phyloP scores from a whole-genome alignment of 2,329 filamentous ascomycete genomes.

The Talaromyces sp. region DNA sequence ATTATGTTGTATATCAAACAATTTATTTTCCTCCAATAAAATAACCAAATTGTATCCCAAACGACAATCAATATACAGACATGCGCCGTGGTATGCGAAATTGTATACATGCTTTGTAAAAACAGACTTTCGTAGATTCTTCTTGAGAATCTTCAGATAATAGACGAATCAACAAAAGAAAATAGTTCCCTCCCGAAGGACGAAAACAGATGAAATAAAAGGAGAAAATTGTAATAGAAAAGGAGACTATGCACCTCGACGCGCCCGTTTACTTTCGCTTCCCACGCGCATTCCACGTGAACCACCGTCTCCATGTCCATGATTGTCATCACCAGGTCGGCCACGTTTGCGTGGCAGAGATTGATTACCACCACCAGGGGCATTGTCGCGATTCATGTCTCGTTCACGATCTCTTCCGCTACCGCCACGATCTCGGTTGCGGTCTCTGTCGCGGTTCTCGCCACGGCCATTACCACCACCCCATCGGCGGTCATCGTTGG shows the following conservation, averaged over 20 bases:
- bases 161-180: not conserved
- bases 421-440: constrained; percentile 37
- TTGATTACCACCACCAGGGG: constrained; percentile 30
- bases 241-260: constrained; percentile 36
- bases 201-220: not conserved
- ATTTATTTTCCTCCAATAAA: not conserved
- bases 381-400: constrained; percentile 37
- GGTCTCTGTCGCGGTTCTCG: constrained; percentile 35
- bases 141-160: not conserved
- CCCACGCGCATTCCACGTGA: constrained; percentile 41
- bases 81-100: constrained; percentile 15
- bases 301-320: constrained; percentile 29
- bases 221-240: not conserved
- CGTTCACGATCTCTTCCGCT: constrained; percentile 31
- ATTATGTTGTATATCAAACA: not conserved
- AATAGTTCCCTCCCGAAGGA: not conserved
- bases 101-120: constrained; percentile 20
- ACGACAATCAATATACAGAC: not conserved
- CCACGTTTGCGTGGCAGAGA: constrained; percentile 39
- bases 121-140: constrained; percentile 11
- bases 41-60: not conserved
- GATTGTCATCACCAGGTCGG: constrained; percentile 36
- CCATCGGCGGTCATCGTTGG: constrained; percentile 38
- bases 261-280: constrained; percentile 43
- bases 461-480: constrained; percentile 35